Evolutionary conservation across 2,329 filamentous ascomycete genomes (phyloP), one percentile per base, ranked within the genome.

Genomic region (Trichophyton equinum): DNA sequence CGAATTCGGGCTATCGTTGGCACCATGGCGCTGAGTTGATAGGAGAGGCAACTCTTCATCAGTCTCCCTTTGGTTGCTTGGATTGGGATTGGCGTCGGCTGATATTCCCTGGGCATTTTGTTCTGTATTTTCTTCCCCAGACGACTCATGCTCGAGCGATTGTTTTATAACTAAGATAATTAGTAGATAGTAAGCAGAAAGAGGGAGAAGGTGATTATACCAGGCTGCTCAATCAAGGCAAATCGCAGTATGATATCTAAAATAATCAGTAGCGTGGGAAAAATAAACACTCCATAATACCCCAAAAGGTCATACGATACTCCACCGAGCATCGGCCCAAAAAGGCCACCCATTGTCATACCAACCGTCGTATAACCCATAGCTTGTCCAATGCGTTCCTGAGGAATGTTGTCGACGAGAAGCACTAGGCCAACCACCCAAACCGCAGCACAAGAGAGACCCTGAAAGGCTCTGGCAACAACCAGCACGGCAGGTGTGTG

Each of bases 171-270:
- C 27, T 30, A 30, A 30, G 27, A 30, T 6, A 1, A 30, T 30
- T 6, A 30, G 27, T 30, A 30, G 5, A 30, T 6, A 6, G 6
- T 30, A 30, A 5, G 5, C 27, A 30, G 27, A 30, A 30, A 8
- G 27, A 30, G 27, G 27, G 27, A 30, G 27, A 30, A 30, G 27
- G 27, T 7, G 6, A 7, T 7, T 30, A 30, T 30, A 30, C 27
- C 30, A 11, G 15, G 2, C 0, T 81, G 84, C 57, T 76, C 78
- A 18, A 86, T 68, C 2, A 86, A 75, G 6, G 82, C 68, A 0
- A 84, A 66, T 13, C 85, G 78, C 77, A 86, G 79, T 22, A 81
- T 61, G 62, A 86, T 81, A 68, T 87, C 84, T 13, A 86, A 62
- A 0, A 67, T 76, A 1, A 87, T 68, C 6, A 86, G 69, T 0